Evolutionary conservation across 805 yeast species (phyloP).

Genomic region (Kuraishia hungarica): DNA sequence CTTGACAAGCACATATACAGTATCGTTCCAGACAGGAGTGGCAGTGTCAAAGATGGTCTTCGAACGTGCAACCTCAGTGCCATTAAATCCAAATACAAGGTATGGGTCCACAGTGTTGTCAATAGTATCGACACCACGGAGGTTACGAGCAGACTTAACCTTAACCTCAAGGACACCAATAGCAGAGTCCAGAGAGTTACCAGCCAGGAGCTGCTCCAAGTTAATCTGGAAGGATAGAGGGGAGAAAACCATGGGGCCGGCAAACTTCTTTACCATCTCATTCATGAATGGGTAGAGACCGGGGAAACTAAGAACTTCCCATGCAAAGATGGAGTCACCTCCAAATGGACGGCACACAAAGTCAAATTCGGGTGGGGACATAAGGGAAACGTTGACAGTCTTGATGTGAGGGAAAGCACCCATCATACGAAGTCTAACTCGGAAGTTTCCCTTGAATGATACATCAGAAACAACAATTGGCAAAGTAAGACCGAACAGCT

Average conservation of each 20-base stretch:
- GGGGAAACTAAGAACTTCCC: constrained; percentile 83
- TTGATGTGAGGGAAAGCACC: constrained; percentile 87
- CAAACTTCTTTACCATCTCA: constrained; percentile 77
- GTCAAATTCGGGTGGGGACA: constrained; percentile 86
- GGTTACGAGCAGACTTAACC: constrained; percentile 55
- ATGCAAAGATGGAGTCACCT: constrained; percentile 77
- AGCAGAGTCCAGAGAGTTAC: constrained; percentile 70
- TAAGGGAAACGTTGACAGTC: constrained; percentile 75
- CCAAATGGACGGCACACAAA: constrained; percentile 63
- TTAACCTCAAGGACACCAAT: constrained; percentile 77
- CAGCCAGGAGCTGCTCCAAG: constrained; percentile 82
- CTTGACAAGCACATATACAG: constrained; percentile 56
- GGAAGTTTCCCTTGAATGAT: constrained; percentile 63
- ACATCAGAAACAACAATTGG: constrained; percentile 78
- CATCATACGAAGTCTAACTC: constrained; percentile 87
- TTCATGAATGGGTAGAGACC: constrained; percentile 78
- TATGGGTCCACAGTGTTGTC: constrained; percentile 90
- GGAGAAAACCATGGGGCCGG: constrained; percentile 79
- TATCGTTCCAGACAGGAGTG: constrained; percentile 82
- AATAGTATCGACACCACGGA: constrained; percentile 60
- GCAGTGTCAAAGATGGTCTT: constrained; percentile 57
- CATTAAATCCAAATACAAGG: constrained; percentile 58
- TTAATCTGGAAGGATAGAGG: constrained; percentile 94
- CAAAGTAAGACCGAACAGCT: constrained; percentile 72
- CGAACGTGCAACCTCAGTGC: constrained; percentile 57